These are phyloP conservation scores for Paraconiothyrium sp. DNA, from an alignment of 2,329 filamentous ascomycete species.

Conservation along the genomic window DNA sequence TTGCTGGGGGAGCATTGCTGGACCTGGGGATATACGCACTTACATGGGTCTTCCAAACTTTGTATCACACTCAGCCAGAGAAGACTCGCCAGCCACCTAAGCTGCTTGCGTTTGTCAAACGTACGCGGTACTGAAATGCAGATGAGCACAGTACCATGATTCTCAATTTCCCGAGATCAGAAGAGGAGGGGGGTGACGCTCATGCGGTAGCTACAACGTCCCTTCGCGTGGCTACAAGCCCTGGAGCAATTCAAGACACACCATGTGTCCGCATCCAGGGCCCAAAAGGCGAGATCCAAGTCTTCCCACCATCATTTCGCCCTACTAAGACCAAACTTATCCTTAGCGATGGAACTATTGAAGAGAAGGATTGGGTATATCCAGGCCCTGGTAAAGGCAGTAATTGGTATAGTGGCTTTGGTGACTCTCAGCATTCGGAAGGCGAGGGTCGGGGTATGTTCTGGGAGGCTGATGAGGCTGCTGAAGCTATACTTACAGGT, in stretches of 20 bases:
- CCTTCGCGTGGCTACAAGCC: conserved; percentile 62
- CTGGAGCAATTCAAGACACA: conserved; percentile 62
- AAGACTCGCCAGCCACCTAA: conserved; percentile 72
- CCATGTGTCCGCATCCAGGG: conserved; percentile 85
- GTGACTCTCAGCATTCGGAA: conserved; percentile 56
- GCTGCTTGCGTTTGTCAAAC: conserved; percentile 73
- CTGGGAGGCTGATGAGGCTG: conserved; percentile 85
- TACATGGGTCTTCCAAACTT: conserved; percentile 89
- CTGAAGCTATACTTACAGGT: conserved; percentile 77
- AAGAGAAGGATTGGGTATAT: conserved; percentile 56
- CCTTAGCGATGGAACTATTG: conserved; percentile 58
- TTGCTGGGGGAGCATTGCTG: conserved; percentile 83
- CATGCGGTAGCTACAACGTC: conserved; percentile 73
- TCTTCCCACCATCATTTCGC: conserved; percentile 75
- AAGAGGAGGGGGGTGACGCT: conserved; percentile 61
- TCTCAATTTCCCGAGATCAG: conserved; percentile 73
- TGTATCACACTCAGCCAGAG: conserved; percentile 79
- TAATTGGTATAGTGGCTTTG: conserved; percentile 60
- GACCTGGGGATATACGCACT: conserved; percentile 90
- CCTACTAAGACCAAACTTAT: conserved; percentile 74
- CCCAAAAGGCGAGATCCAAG: conserved; percentile 81
- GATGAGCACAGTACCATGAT: conserved; percentile 84
- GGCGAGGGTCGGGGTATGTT: conserved; percentile 83
- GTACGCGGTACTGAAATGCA: conserved; percentile 74
- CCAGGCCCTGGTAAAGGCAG: conserved; percentile 59